Evolutionary conservation across 352 stramenopile species (phyloP), one percentile per base, ranked within the genome.

Genomic region (Globisporangium cystogenes): DNA sequence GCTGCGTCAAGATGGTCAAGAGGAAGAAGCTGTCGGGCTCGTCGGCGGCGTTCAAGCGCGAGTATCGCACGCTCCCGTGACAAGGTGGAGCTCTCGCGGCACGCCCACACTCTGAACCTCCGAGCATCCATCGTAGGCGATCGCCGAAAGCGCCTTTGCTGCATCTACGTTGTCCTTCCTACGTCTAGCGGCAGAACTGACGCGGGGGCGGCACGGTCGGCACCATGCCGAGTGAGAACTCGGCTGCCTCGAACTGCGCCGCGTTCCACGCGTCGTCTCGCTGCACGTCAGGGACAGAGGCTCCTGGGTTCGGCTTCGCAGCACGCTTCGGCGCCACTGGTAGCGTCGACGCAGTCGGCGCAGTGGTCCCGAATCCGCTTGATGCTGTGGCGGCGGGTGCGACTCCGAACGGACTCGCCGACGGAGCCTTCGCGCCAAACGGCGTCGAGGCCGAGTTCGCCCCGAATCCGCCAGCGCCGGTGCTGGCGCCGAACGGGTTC

Each of bases 191-290:
- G 35, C 78, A 89, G 26, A 85, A 81, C 35, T 87, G 62, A 7
- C 69, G 53, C 18, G 72, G 70, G 18, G 78, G 78, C 1, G 78
- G 64, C n/a, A 76, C 67, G 0, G 74, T 87, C 5, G 75, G 78
- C 14, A 89, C 72, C 65, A 83, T 78, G 23, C 75, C 75, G 20
- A 87, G 67, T 12, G 49, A 59, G 48, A 89, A 87, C 47, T 76
- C 70, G 2, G 53, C 41, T 29, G 72, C 67, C 6, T 75, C 60
- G 39, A 86, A 89, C 59, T 89, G 78, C 64, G 72, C 53, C 1
- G 45, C 40, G 56, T 87, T 87, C 78, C 78, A 89, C 21, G 72
- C 66, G 21, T 87, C 75, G 53, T 87, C 78, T 16, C 74, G 70
- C 44, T 46, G 35, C 1, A 42, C 24, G 5, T 50, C 50, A 1